Evolutionary conservation across 768 basidiomycete species (phyloP), one percentile per base, ranked within the genome.

Genomic region (Phylloporus sp.): DNA sequence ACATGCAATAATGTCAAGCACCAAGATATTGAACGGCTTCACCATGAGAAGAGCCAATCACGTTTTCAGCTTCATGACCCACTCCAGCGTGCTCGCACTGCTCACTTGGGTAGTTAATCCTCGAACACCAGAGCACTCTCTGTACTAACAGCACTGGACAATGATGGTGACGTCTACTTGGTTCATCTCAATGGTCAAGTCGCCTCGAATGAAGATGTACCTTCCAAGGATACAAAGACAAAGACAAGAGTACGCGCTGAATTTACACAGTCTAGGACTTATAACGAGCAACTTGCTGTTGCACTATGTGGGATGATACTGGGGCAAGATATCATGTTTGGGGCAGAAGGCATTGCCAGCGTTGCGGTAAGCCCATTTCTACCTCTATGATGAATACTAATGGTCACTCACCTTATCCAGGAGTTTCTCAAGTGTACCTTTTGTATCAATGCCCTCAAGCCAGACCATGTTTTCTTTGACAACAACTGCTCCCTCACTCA

Each of bases 401-500:
- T 24, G 5, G 3, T 22, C 18, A n/a, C n/a, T n/a, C n/a, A n/a
- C n/a, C n/a, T n/a, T n/a, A n/a, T n/a, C n/a, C 1, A 53, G 54
- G 57, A 58, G 12, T 49, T 58, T 7, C 4, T 58, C n/a, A 58
- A 47, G 26, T 2, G 15, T 1, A 50, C 20, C 0, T 58, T 58
- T 13, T 6, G 5, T 0, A 31, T 52, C 0, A 22, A 56, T 0
- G 27, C 22, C 0, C 6, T 56, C 31, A 58, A 50, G 4, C 45
- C 45, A 0, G n/a, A 56, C 0, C 56, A 55, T 10, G 1, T 58
- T 0, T 45, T 55, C 3, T 57, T 51, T 8, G 22, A 57, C 28
- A 58, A 58, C 26, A 58, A 56, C 11, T 58, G 48, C 10, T n/a
- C 20, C 0, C 54, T 58, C 2, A 26, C 50, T 4, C 45, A 47